These are phyloP conservation scores for Serpula lacrymans DNA, from an alignment of 768 basidiomycete genomes.

Conservation along the genomic window DNA sequence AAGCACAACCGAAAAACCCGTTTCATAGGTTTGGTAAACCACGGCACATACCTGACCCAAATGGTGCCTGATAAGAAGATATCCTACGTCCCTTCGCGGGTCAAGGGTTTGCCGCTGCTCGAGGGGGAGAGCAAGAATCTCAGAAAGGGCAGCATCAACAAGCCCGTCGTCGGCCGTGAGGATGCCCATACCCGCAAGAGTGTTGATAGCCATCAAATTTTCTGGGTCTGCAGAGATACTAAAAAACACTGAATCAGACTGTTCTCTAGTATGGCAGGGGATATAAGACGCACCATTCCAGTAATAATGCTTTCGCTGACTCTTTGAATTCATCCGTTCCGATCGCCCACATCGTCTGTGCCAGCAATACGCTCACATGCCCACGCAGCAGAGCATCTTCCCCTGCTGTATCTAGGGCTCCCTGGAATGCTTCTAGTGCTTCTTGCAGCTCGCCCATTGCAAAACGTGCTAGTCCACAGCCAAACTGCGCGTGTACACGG, in stretches of 20 bases:
- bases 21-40: not conserved
- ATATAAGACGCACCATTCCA: conserved; percentile 62
- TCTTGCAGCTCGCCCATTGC: conserved; percentile 56
- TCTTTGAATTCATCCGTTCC: conserved; percentile 75
- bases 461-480: conserved; percentile 70
- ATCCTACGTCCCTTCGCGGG: conserved; percentile 63
- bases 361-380: conserved; percentile 74
- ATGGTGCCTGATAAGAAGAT: conserved; percentile 69
- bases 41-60: conserved; percentile 58
- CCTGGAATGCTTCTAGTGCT: conserved; percentile 67
- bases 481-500: conserved; percentile 64
- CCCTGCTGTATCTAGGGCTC: conserved; percentile 53
- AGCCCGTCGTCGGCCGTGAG: conserved; percentile 74
- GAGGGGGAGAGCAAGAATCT: conserved; percentile 67
- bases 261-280: conserved; percentile 5
- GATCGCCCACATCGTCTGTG: conserved; percentile 81
- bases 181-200: conserved; percentile 87
- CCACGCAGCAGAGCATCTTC: conserved; percentile 51
- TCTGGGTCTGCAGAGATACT: conserved; percentile 79
- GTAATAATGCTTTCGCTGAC: conserved; percentile 68
- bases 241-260: conserved; percentile 4
- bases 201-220: conserved; percentile 77
- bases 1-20: not conserved
- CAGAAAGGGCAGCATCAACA: conserved; percentile 82
- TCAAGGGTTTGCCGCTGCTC: conserved; percentile 67